These are phyloP conservation scores for Nicotiana benthamiana DNA, from an alignment of 257 asterid species.

Conservation along the genomic window DNA sequence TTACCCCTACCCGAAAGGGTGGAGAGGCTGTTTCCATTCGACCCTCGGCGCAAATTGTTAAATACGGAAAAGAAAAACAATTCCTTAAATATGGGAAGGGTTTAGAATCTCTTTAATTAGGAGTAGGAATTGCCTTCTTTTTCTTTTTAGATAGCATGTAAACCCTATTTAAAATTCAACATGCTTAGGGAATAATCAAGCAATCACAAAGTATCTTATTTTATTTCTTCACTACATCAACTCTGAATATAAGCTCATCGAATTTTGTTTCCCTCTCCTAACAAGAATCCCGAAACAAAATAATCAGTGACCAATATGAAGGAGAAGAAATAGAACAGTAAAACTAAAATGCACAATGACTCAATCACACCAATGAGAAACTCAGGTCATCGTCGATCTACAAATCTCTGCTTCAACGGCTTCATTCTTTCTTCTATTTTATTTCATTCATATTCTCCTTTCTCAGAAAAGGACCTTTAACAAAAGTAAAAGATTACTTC, in stretches of 20 bases:
- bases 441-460: too few species aligned
- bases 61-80: not conserved
- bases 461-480: too few species aligned
- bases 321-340: too few species aligned
- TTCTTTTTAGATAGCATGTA: not conserved
- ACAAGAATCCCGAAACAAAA: too few species aligned
- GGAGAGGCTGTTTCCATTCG: too few species aligned
- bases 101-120: not conserved
- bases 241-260: not conserved
- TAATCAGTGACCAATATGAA: too few species aligned
- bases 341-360: too few species aligned
- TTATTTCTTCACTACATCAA: not conserved
- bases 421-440: not conserved
- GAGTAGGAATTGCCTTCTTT: not conserved
- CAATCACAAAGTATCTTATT: not conserved
- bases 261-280: not conserved
- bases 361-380: constrained; percentile 19
- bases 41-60: too few species aligned
- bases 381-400: constrained; percentile 21
- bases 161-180: not conserved
- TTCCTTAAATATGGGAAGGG: not conserved
- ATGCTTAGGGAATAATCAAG: not conserved
- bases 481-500: too few species aligned
- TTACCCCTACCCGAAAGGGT: too few species aligned
- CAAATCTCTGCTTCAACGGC: constrained; percentile 15